Conservation (phyloP, 2,329 filamentous ascomycete genomes). For the Aspergillus chevalieri region DNA sequence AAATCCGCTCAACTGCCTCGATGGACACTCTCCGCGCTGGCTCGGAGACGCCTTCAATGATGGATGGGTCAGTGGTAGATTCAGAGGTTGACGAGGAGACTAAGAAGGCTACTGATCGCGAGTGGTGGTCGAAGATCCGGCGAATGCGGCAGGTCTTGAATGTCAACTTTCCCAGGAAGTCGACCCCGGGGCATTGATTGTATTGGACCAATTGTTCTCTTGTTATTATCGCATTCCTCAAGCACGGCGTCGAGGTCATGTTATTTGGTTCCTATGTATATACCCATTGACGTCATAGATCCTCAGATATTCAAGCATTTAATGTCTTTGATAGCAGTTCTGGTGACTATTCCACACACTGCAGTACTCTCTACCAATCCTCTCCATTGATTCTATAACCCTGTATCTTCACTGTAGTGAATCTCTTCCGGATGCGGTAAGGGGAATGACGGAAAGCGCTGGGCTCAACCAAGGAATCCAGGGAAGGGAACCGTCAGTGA, state of each 20-base stretch:
- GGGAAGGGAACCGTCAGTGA: not conserved
- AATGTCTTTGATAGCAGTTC: not conserved
- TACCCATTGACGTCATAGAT: not conserved
- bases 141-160: constrained; percentile 67
- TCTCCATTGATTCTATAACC: not conserved
- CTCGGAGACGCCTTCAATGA: constrained; percentile 13
- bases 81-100: constrained; percentile 38
- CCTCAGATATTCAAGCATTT: not conserved
- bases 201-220: not conserved
- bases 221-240: not conserved
- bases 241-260: not conserved
- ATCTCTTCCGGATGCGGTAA: constrained; percentile 13
- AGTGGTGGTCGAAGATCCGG: constrained; percentile 65
- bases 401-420: not conserved
- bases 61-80: constrained; percentile 21
- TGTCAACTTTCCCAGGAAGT: constrained; percentile 55
- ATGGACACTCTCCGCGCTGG: constrained; percentile 24
- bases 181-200: constrained; percentile 9
- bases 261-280: not conserved
- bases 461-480: constrained; percentile 11
- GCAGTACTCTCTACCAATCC: not conserved
- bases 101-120: constrained; percentile 60
- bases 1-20: constrained; percentile 20
- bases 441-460: constrained; percentile 8
- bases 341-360: not conserved